Percentiles rank a stretch among this genome's conserved stretches.
phyloP scores from a whole-genome alignment of 495 filamentous ascomycete genomes.

The Darksidea phi region DNA sequence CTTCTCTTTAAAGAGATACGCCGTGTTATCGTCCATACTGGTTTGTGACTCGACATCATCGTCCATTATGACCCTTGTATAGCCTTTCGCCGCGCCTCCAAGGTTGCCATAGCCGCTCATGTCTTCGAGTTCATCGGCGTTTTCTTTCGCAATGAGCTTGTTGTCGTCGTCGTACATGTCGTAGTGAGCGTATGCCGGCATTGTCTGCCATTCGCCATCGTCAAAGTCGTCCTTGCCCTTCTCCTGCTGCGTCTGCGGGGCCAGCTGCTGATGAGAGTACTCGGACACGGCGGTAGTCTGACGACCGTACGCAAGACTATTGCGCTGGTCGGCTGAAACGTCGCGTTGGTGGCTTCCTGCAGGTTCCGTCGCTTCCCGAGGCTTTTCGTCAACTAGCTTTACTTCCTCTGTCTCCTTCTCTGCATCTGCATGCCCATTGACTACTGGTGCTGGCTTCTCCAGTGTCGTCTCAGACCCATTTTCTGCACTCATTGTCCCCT shows the following conservation, averaged over 20 bases:
- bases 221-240: conserved; percentile 53
- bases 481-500: not conserved
- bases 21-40: conserved; percentile 96
- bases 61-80: conserved; percentile 88
- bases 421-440: not conserved
- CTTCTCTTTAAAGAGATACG: conserved; percentile 81
- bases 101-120: conserved; percentile 69
- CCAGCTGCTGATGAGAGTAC: conserved; percentile 87
- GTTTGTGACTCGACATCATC: conserved; percentile 92
- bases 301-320: conserved; percentile 8
- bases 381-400: conserved; percentile 4
- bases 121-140: conserved; percentile 67
- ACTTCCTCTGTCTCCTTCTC: not conserved
- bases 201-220: conserved; percentile 78
- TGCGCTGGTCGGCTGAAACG: conserved; percentile 4
- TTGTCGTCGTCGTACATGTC: conserved; percentile 96
- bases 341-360: not conserved
- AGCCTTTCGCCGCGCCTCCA: conserved; percentile 89
- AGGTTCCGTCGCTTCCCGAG: not conserved
- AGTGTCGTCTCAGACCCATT: not conserved
- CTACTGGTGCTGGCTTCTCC: not conserved
- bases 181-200: conserved; percentile 88
- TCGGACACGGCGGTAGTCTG: conserved; percentile 60
- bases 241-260: conserved; percentile 48
- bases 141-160: conserved; percentile 76